These are phyloP conservation scores for Trichosporon asahii DNA, from an alignment of 1,284 basidiomycete species.

Conservation along the genomic window DNA sequence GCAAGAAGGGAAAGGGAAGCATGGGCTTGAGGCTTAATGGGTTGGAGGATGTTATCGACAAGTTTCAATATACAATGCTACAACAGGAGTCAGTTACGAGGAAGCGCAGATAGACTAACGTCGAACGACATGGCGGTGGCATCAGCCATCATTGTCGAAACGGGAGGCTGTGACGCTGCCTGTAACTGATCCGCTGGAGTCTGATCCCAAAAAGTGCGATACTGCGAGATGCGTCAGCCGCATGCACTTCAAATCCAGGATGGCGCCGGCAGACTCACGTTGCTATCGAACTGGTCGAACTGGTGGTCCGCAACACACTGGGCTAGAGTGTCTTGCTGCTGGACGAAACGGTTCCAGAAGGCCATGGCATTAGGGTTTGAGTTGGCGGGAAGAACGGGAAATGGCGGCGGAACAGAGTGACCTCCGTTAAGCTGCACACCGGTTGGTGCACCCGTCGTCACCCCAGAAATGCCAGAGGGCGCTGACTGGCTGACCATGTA, in stretches of 20 bases:
- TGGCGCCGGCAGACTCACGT: slow-evolving; percentile 26
- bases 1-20: slow-evolving; percentile 30
- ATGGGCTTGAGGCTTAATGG: slow-evolving; percentile 23
- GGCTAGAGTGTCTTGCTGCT: slow-evolving; percentile 29
- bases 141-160: slow-evolving; percentile 22
- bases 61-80: slow-evolving; percentile 36
- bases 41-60: slow-evolving; percentile 29
- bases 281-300: slow-evolving; percentile 39
- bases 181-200: slow-evolving; percentile 23
- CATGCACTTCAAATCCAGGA: neutral
- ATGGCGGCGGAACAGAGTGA: slow-evolving; percentile 27
- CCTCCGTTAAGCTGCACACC: slow-evolving; percentile 2
- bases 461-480: slow-evolving; percentile 11
- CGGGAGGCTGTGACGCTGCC: slow-evolving; percentile 25
- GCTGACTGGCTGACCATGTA: slow-evolving; percentile 12
- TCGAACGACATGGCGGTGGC: slow-evolving; percentile 19
- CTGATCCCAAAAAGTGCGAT: slow-evolving; percentile 37
- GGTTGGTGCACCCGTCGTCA: slow-evolving; percentile 8
- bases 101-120: slow-evolving; percentile 15
- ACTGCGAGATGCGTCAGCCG: slow-evolving; percentile 25
- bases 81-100: slow-evolving; percentile 9
- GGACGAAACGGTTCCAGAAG: slow-evolving; percentile 40
- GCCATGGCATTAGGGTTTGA: slow-evolving; percentile 16
- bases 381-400: slow-evolving; percentile 28
- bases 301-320: slow-evolving; percentile 28